Conservation (phyloP, 805 yeast species). For the Sporopachydermia lactativora region DNA sequence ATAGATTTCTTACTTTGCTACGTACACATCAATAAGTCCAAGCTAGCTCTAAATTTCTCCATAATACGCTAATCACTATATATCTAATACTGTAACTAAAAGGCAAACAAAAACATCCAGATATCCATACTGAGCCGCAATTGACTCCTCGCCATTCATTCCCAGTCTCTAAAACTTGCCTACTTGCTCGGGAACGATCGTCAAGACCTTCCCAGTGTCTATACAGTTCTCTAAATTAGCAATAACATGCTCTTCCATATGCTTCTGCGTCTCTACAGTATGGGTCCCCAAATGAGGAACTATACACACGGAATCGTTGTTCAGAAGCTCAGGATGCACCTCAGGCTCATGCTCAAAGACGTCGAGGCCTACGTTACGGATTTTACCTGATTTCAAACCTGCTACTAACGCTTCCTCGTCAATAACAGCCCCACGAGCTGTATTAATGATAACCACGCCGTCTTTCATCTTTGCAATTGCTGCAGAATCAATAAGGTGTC, state of each 20-base stretch:
- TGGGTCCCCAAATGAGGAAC: slow-evolving; percentile 39
- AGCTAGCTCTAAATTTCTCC: too few species aligned
- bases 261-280: slow-evolving; percentile 22
- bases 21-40: too few species aligned
- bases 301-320: slow-evolving; percentile 30
- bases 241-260: slow-evolving; percentile 59
- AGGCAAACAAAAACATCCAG: too few species aligned
- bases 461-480: slow-evolving; percentile 58
- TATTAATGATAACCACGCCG: slow-evolving; percentile 66
- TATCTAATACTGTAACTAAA: too few species aligned
- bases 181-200: slow-evolving; percentile 61
- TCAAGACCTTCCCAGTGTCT: slow-evolving; percentile 44
- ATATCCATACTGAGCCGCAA: too few species aligned
- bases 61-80: too few species aligned
- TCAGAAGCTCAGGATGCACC: slow-evolving; percentile 23
- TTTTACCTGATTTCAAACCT: slow-evolving; percentile 46
- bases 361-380: slow-evolving; percentile 58
- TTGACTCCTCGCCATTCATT: too few species aligned
- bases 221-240: slow-evolving; percentile 38
- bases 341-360: slow-evolving; percentile 64
- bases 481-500: slow-evolving; percentile 49
- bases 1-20: too few species aligned
- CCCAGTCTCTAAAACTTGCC: too few species aligned
- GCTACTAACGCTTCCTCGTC: slow-evolving; percentile 47
- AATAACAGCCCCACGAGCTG: slow-evolving; percentile 80